Evolutionary conservation across 441 rosid genomes (phyloP), one percentile per base, ranked within the genome.

Genomic region (Oxalis stricta): DNA sequence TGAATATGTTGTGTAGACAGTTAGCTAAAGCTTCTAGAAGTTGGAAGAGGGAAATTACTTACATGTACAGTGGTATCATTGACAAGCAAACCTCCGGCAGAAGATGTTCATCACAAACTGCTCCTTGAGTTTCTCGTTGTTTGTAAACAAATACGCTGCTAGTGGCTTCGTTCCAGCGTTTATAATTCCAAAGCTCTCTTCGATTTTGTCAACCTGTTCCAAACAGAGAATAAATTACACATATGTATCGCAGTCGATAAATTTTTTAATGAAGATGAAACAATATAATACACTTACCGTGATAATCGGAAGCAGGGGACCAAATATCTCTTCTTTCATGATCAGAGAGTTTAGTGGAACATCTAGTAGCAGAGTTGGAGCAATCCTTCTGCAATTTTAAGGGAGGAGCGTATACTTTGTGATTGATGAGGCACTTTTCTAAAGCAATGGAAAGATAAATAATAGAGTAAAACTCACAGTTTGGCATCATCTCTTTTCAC

Each of bases 271-370:
- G n/a, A n/a, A n/a, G n/a, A n/a, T n/a, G 21, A 33, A 43, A 18
- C 10, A 24, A 16, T 5, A 30, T 21, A 44, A 5, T 26, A 48
- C 36, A 40, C 70, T 40, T 70, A 82, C 88, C 32, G 43, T 50
- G 50, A 76, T 41, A 56, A 82, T 74, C 43, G 93, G 88, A 61
- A 82, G 93, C 64, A 82, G 44, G 13, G 93, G 93, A 37, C 93
- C 93, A 56, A 79, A 82, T 53, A 82, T 79, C 68, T 82, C 93
- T 37, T 82, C 88, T 6, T 56, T 68, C 93, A 82, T 82, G 30
- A 79, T 70, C 51, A 66, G 41, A 51, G 85, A 68, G 58, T 82
- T 69, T 33, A 13, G 53, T 0, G 93, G 81, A 10, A 82, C 88
- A 47, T 70, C 83, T 23, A 79, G 62, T 60, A 82, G 68, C 59